These are phyloP conservation scores for Sporothrix phasma DNA, from an alignment of 2,329 filamentous ascomycete species.

Conservation along the genomic window DNA sequence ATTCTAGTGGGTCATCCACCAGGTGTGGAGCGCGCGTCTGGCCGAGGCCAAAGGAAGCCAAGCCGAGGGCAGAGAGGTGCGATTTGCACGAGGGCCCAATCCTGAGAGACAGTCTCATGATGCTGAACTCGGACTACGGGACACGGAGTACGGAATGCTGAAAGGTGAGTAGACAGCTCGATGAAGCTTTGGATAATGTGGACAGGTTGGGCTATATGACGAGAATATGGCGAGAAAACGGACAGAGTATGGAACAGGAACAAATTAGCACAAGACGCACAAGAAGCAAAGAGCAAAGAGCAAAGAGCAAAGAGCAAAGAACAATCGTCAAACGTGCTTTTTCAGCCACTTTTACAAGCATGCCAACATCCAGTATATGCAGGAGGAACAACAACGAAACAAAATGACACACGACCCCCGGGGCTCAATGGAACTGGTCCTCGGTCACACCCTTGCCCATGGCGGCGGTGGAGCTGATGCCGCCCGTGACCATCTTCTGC, in stretches of 20 bases:
- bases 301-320: background rate
- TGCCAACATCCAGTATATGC: background rate
- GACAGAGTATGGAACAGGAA: background rate
- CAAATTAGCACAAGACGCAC: no score
- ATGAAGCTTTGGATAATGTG: background rate
- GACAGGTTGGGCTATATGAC: background rate
- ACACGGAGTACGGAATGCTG: no score
- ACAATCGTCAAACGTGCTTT: background rate
- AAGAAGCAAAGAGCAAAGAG: background rate
- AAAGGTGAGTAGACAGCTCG: background rate
- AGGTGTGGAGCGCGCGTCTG: background rate
- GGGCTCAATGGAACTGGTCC: constrained; percentile 72
- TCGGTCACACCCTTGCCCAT: constrained; percentile 98
- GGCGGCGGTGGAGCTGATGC: constrained; percentile 80
- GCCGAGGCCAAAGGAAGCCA: background rate
- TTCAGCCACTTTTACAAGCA: constrained; percentile 6
- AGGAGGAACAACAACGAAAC: background rate
- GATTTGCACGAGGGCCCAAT: background rate
- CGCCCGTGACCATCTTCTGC: constrained; percentile 94
- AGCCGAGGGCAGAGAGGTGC: background rate
- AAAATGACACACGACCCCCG: background rate
- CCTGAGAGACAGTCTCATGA: background rate
- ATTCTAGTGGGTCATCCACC: background rate
- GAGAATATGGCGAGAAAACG: background rate
- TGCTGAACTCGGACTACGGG: no score